Conservation (phyloP, 305 asterid species). For the Solanum hybrid region DNA sequence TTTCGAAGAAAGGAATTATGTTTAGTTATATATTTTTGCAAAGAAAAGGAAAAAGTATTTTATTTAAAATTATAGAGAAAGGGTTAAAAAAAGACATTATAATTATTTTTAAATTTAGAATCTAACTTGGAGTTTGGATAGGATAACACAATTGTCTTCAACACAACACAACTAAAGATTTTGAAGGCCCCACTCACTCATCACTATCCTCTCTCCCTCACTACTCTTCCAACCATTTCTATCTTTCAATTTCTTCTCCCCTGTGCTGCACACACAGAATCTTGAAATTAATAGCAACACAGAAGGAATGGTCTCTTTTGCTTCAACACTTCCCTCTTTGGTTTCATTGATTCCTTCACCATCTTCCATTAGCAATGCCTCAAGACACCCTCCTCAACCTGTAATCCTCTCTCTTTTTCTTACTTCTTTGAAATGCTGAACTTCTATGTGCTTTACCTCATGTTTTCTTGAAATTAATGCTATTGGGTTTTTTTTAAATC, state of each 20-base stretch:
- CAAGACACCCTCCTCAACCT: conserved; percentile 23
- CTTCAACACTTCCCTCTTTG: conserved; percentile 55
- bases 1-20: not conserved
- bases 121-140: not conserved
- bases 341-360: conserved; percentile 30
- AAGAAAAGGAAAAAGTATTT: not conserved
- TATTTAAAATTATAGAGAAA: not conserved
- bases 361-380: conserved; percentile 14
- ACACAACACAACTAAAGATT: not conserved
- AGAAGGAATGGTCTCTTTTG: conserved; percentile 46
- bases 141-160: not conserved
- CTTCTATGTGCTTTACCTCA: not conserved
- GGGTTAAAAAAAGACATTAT: not conserved
- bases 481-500: not conserved
- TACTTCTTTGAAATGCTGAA: not conserved
- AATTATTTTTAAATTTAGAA: not conserved
- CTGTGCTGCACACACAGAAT: not conserved
- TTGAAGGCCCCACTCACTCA: conserved; percentile 1
- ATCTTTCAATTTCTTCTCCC: not conserved
- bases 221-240: not conserved
- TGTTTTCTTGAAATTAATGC: not conserved
- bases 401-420: conserved; percentile 20
- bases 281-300: not conserved
- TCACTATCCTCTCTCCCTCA: not conserved
- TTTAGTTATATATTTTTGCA: not conserved